phyloP scores from a whole-genome alignment of 495 filamentous ascomycete species.

The Xylona heveae region DNA sequence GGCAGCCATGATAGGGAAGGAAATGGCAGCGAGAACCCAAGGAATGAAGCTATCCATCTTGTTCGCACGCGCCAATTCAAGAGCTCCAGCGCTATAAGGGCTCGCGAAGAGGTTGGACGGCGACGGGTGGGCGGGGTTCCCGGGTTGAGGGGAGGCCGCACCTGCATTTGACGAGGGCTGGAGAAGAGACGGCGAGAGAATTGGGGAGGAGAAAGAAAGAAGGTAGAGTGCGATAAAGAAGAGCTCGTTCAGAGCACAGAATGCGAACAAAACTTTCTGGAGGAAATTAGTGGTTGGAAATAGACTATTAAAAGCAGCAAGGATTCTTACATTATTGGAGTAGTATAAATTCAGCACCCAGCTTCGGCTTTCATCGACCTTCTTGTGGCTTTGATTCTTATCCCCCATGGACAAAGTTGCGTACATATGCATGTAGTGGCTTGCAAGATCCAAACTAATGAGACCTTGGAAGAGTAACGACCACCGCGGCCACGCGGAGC shows the following conservation, averaged over 20 bases:
- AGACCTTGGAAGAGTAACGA: conserved; percentile 79
- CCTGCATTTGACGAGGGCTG: conserved; percentile 20
- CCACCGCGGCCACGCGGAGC: conserved; percentile 82
- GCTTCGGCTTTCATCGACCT: conserved; percentile 54
- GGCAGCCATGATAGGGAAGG: conserved; percentile 62
- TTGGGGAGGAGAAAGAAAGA: conserved; percentile 80
- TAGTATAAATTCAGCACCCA: conserved; percentile 89
- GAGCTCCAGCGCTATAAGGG: conserved; percentile 76
- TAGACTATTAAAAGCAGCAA: conserved; percentile 2
- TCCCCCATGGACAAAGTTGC: conserved; percentile 72
- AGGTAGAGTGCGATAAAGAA: conserved; percentile 98
- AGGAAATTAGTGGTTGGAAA: conserved; percentile 5
- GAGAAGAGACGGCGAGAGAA: conserved; percentile 66
- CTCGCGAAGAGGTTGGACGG: conserved; percentile 50
- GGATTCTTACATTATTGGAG: conserved; percentile 59
- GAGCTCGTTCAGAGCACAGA: conserved; percentile 76
- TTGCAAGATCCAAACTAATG: conserved; percentile 79
- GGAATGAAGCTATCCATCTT: conserved; percentile 75
- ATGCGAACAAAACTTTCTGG: conserved; percentile 76
- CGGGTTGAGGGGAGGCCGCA: conserved; percentile 35
- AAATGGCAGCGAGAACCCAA: conserved; percentile 70
- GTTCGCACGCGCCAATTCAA: conserved; percentile 79
- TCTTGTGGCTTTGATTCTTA: conserved; percentile 70
- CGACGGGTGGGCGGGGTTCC: conserved; percentile 40
- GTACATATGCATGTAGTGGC: conserved; percentile 98